Evolutionary conservation across 805 yeast species (phyloP), one percentile per base, ranked within the genome.

Genomic region (Groenewaldozyma tartarivorans): DNA sequence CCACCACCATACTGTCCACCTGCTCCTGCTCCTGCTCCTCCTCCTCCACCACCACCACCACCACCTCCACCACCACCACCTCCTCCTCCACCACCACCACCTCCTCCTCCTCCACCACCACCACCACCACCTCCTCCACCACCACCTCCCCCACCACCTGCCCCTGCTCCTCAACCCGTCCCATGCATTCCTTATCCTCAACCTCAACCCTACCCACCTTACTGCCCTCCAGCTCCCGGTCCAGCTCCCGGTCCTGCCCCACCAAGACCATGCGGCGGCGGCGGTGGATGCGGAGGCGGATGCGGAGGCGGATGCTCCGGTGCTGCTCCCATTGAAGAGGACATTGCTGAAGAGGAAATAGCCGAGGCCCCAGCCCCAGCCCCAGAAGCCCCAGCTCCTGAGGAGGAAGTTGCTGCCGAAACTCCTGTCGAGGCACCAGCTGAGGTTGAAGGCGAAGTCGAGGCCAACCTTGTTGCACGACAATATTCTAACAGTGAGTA

Each of bases 81-180:
- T 19, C 18, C 39, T 24, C 39, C 36, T 15, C 34, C 36, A 7
- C 40, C 45, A 2, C 34, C 42, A n/a, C 35, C 42, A 3, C 39
- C 39, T 17, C 33, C 39, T 18, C 44, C 46, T 21, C 36, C 44
- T 19, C 39, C 44, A 26, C 41, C 46, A 13, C 40, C 46, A 20
- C 36, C 40, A 19, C 35, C 17, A 4, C 24, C 33, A 13, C 44
- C 44, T 36, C 40, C 40, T 33, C 15, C 5, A 7, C 40, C 40
- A 5, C 24, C 5, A 5, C 37, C 40, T 30, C 15, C 5, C 4
- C 38, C 41, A 13, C 30, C 31, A 21, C 38, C 38, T 17, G 41
- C 9, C 16, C 16, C 38, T n/a, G 40, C 31, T 20, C 41, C 41
- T 13, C 29, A 11, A 20, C 29, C 30, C 5, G 27, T 20, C 13